These are phyloP conservation scores for Vachellia collinsii DNA, from an alignment of 306 rosid genomes.

Conservation along the genomic window DNA sequence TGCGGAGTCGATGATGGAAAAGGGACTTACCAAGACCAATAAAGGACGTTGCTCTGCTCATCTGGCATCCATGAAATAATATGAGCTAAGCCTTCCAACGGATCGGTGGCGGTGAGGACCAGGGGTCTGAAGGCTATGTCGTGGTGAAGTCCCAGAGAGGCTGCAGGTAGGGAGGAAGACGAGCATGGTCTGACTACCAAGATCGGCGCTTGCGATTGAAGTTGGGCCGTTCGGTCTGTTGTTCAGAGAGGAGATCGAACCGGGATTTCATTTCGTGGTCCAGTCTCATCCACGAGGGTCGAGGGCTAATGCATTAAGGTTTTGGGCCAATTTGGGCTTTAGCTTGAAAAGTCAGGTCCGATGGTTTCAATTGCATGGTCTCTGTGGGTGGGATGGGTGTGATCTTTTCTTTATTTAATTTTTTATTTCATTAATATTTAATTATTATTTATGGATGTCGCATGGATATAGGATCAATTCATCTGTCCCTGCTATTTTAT, in stretches of 20 bases:
- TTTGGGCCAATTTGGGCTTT: background rate
- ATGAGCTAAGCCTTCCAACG: background rate
- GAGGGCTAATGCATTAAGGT: no score
- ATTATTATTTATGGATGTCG: no score
- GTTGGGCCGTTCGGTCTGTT: background rate
- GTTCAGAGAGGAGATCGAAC: background rate
- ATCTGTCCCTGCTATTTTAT: no score
- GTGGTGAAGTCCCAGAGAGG: no score
- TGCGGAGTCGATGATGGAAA: slow-evolving; percentile 15
- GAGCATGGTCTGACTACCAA: no score
- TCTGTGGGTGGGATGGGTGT: background rate
- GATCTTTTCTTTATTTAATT: background rate
- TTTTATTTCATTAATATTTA: background rate
- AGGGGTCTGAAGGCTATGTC: background rate
- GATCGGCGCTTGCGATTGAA: background rate
- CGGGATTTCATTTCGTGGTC: background rate
- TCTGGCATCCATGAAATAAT: slow-evolving; percentile 42
- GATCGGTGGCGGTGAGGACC: background rate
- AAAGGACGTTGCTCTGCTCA: slow-evolving; percentile 50
- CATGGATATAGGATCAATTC: no score
- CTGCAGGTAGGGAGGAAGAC: background rate
- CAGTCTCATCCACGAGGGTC: background rate
- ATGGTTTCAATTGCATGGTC: no score
- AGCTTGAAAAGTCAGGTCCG: background rate
- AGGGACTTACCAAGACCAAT: slow-evolving; percentile 31